Percentiles rank a stretch among this genome's conserved stretches.
Conservation (phyloP, 2,329 filamentous ascomycete species). For the Fragosphaeria purpurea region DNA sequence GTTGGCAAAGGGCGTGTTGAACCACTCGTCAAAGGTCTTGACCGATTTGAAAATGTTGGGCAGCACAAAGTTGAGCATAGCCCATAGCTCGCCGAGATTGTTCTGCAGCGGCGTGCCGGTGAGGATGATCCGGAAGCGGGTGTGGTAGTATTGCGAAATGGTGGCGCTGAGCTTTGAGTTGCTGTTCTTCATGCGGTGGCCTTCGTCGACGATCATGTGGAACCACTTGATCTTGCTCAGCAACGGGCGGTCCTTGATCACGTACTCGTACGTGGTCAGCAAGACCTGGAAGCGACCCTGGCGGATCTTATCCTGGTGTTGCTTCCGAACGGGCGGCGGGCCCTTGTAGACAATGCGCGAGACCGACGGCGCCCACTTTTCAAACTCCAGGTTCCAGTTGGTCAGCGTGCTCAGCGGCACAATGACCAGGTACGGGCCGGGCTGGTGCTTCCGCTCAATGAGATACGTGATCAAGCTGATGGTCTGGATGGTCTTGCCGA, state of each 20-base stretch:
- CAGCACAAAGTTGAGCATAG: constrained; percentile 94
- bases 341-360: constrained; percentile 92
- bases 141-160: constrained; percentile 89
- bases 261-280: constrained; percentile 96
- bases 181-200: constrained; percentile 98
- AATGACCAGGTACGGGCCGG: constrained; percentile 89
- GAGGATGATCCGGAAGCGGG: constrained; percentile 89
- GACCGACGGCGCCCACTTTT: constrained; percentile 93
- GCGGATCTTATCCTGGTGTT: constrained; percentile 86
- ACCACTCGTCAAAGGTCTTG: constrained; percentile 99
- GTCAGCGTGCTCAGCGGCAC: constrained; percentile 94
- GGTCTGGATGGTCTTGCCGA: constrained; percentile 98
- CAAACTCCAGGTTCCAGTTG: constrained; percentile 98
- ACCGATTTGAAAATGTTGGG: constrained; percentile 99
- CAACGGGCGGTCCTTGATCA: constrained; percentile 95
- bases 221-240: constrained; percentile 99
- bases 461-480: constrained; percentile 96
- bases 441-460: constrained; percentile 88
- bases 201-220: constrained; percentile 99
- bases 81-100: constrained; percentile 92
- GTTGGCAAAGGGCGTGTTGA: constrained; percentile 98
- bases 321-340: constrained; percentile 76
- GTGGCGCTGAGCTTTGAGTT: constrained; percentile 94
- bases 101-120: constrained; percentile 97
- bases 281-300: constrained; percentile 94